Evolutionary conservation across 106 monocot species (phyloP).

Genomic region (Platanthera zijinensis): DNA sequence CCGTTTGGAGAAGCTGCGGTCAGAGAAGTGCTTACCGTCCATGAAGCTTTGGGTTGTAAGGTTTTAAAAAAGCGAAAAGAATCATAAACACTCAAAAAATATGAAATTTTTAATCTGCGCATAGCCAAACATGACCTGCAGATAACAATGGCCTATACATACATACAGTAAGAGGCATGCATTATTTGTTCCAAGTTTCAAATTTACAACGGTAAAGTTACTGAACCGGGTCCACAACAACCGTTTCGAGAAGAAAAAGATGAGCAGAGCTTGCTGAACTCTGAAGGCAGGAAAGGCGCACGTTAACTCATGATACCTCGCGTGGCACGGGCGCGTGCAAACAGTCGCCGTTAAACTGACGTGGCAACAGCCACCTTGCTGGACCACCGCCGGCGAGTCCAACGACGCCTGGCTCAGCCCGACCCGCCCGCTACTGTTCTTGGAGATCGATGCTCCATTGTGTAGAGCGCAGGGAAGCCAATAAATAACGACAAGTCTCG

Average conservation of each 20-base stretch:
- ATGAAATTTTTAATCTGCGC: no score
- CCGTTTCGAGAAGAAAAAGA: neutral
- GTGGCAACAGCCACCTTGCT: neutral
- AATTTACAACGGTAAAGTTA: neutral
- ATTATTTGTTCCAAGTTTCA: neutral
- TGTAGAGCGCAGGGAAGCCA: neutral
- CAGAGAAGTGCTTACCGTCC: no score
- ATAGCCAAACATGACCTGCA: no score
- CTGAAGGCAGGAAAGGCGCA: neutral
- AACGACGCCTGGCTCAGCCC: neutral
- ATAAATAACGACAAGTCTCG: neutral
- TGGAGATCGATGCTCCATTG: no score
- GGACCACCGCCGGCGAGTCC: neutral
- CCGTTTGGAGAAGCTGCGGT: no score
- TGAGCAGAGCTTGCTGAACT: neutral
- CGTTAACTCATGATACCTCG: slow-evolving; percentile 3
- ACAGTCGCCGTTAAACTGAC: neutral
- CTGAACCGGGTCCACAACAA: neutral
- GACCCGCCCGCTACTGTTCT: neutral
- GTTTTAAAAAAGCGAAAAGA: no score
- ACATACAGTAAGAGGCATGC: no score
- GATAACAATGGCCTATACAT: no score
- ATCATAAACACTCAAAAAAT: no score
- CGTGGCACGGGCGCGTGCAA: neutral
- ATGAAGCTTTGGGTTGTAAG: no score